phyloP scores from a whole-genome alignment of 1,284 basidiomycete species.

The Fomitopsis palustris region DNA sequence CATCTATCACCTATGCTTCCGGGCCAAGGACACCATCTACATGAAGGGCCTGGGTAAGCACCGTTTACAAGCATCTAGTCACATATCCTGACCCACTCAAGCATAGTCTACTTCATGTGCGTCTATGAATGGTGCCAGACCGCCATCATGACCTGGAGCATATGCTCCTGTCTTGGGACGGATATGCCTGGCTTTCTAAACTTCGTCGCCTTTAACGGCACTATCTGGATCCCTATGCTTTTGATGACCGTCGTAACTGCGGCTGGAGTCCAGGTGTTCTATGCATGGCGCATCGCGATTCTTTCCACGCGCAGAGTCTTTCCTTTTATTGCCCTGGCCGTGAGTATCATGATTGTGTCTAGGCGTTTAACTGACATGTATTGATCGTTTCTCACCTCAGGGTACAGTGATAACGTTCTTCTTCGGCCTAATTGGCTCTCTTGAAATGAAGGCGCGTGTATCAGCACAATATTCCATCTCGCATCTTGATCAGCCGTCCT shows the following conservation, averaged over 20 bases:
- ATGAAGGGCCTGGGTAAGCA: not conserved
- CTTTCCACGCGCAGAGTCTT: not conserved
- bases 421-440: too few species aligned
- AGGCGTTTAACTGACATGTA: not conserved
- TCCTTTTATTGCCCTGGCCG: not conserved
- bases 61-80: not conserved
- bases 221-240: not conserved
- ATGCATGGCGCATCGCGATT: not conserved
- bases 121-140: constrained; percentile 1
- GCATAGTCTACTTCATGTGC: not conserved
- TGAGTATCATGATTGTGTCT: not conserved
- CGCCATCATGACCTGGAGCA: not conserved
- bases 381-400: too few species aligned
- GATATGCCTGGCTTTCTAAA: not conserved
- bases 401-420: too few species aligned
- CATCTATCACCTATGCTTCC: constrained; percentile 1
- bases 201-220: not conserved
- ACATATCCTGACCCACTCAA: not conserved
- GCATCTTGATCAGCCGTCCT: too few species aligned
- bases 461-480: too few species aligned
- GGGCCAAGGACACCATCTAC: not conserved
- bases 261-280: not conserved
- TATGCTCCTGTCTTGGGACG: not conserved
- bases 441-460: too few species aligned
- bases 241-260: not conserved